phyloP scores from a whole-genome alignment of 768 basidiomycete genomes.

The Lanmaoa rubissima region DNA sequence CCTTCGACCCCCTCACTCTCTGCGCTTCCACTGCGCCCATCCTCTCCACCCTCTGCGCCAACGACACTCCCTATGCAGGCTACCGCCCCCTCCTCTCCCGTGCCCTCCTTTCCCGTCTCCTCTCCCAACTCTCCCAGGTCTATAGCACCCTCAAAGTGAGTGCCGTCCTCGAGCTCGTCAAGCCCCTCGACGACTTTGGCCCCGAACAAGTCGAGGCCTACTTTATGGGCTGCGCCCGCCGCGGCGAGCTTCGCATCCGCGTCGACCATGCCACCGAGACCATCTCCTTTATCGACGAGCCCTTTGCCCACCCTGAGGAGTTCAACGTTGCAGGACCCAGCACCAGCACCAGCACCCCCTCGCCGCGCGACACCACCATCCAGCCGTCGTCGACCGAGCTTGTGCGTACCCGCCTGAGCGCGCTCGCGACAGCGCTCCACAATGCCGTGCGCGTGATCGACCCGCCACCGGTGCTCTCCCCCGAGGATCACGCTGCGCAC shows the following conservation, averaged over 20 bases:
- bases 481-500: conserved; percentile 40
- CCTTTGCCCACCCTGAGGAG: conserved; percentile 50
- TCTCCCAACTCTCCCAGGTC: conserved; percentile 89
- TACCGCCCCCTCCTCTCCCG: conserved; percentile 90
- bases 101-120: conserved; percentile 86
- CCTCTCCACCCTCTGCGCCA: conserved; percentile 54
- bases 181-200: conserved; percentile 61
- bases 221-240: conserved; percentile 86
- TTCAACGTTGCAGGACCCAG: conserved; percentile 23
- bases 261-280: conserved; percentile 87
- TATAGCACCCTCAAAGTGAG: conserved; percentile 84
- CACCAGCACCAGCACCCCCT: conserved; percentile 8
- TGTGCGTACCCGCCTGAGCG: conserved; percentile 74
- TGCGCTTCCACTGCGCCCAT: conserved; percentile 78
- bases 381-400: conserved; percentile 74
- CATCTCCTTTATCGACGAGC: conserved; percentile 81
- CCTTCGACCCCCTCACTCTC: conserved; percentile 89
- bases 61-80: conserved; percentile 54
- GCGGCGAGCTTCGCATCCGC: conserved; percentile 81
- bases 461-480: conserved; percentile 37
- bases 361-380: conserved; percentile 45
- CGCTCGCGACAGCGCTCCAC: conserved; percentile 72
- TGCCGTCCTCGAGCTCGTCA: conserved; percentile 74
- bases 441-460: conserved; percentile 61
- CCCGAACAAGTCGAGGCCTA: conserved; percentile 86